A percentile compares a stretch with the other conserved stretches of the same genome.
phyloP scores from a whole-genome alignment of 768 basidiomycete genomes.

The Flagelloscypha sp. region DNA sequence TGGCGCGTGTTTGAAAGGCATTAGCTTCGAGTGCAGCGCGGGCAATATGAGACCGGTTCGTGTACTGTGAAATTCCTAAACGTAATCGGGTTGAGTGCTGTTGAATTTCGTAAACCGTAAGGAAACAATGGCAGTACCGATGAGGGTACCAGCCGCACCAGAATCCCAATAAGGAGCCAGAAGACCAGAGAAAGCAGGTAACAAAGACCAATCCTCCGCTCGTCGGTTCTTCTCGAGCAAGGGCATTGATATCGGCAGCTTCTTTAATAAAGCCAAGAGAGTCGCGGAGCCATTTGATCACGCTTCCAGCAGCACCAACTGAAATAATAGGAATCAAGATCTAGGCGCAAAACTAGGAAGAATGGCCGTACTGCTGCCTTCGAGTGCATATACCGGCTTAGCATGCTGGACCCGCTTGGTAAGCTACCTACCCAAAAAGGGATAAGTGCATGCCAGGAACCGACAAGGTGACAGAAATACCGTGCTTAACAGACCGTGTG shows the following conservation, averaged over 20 bases:
- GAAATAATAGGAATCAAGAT: constrained; percentile 3
- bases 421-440: constrained; percentile 59
- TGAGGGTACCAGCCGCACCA: constrained; percentile 77
- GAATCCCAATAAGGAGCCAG: constrained; percentile 98
- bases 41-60: constrained; percentile 86
- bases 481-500: constrained; percentile 83
- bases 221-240: constrained; percentile 68
- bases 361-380: constrained; percentile 79
- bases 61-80: constrained; percentile 73
- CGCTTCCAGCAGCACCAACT: constrained; percentile 93
- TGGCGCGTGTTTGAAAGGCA: constrained; percentile 91
- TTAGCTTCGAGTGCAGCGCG: constrained; percentile 95
- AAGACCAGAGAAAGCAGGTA: constrained; percentile 90
- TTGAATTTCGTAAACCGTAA: constrained; percentile 1
- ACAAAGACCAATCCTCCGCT: constrained; percentile 95
- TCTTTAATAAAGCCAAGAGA: constrained; percentile 75
- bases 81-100: neutral
- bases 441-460: constrained; percentile 2
- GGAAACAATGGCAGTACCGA: constrained; percentile 42
- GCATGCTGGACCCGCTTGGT: constrained; percentile 73
- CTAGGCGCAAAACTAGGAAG: neutral
- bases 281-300: constrained; percentile 95
- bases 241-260: constrained; percentile 75
- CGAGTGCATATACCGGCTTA: constrained; percentile 85
- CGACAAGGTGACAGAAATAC: constrained; percentile 28